phyloP scores from a whole-genome alignment of 2,329 filamentous ascomycete species.

The Delphinella strobiligena region DNA sequence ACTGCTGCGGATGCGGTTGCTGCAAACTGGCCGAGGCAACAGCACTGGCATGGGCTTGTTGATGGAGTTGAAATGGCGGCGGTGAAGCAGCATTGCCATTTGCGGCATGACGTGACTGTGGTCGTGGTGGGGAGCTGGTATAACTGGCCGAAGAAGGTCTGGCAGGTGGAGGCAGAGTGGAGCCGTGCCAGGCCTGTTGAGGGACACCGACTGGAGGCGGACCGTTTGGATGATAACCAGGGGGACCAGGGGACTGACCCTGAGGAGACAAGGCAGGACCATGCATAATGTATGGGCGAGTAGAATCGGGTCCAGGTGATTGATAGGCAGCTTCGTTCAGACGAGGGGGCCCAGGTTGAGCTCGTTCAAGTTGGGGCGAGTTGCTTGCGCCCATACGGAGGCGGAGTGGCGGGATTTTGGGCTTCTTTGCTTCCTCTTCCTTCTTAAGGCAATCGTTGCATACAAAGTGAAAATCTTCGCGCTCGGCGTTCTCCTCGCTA shows the following conservation, averaged over 20 bases:
- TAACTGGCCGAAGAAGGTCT: conserved; percentile 13
- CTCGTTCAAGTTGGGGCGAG: conserved; percentile 14
- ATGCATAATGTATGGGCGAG: conserved; percentile 9
- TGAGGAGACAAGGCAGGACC: conserved; percentile 32
- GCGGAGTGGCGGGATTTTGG: conserved; percentile 51
- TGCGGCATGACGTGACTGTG: background rate
- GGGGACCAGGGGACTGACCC: conserved; percentile 30
- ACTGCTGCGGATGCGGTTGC: conserved; percentile 7
- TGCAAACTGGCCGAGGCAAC: conserved; percentile 13
- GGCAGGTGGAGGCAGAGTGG: conserved; percentile 13
- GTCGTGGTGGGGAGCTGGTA: conserved; percentile 12
- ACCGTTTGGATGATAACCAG: conserved; percentile 20
- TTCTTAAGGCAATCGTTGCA: conserved; percentile 66
- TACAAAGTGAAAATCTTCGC: conserved; percentile 76
- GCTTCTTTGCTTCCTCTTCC: conserved; percentile 48
- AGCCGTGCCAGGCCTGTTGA: conserved; percentile 19
- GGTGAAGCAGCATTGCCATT: conserved; percentile 13
- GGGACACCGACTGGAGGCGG: conserved; percentile 12
- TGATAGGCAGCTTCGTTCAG: too few relatives aligned
- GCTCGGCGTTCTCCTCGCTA: conserved; percentile 64
- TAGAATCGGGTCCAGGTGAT: too few relatives aligned
- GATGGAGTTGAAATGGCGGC: conserved; percentile 19
- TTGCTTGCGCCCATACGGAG: conserved; percentile 23
- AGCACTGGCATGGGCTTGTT: conserved; percentile 21
- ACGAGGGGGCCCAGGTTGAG: conserved; percentile 8